A percentile compares a stretch with the other conserved stretches of the same genome.
These are phyloP conservation scores for Quambalaria eucalypti DNA, from an alignment of 1,284 basidiomycete genomes.

Conservation along the genomic window DNA sequence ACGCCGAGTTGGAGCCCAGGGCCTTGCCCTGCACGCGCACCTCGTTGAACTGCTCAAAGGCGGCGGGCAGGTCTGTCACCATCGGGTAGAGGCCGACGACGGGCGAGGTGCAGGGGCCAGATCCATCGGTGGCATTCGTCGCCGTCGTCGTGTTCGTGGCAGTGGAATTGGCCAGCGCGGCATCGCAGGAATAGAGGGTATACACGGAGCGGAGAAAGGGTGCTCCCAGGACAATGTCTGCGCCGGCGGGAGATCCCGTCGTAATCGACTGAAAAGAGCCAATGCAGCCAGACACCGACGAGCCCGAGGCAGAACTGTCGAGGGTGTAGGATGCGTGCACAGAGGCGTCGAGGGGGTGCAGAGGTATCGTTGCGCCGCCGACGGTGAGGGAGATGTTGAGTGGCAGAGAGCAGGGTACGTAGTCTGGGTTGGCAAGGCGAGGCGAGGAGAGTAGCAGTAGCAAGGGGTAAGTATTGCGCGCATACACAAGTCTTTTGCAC, in stretches of 20 bases:
- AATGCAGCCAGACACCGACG: constrained; percentile 19
- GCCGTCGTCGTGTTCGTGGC: constrained; percentile 11
- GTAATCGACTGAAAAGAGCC: constrained; percentile 35
- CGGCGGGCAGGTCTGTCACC: constrained; percentile 9
- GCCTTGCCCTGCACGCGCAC: constrained; percentile 32
- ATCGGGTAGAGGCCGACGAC: constrained; percentile 19
- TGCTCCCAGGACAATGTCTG: constrained; percentile 30
- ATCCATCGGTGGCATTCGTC: constrained; percentile 8
- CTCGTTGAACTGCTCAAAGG: constrained; percentile 26
- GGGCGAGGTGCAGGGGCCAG: constrained; percentile 20
- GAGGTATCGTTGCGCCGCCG: constrained; percentile 21
- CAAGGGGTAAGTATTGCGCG: background rate
- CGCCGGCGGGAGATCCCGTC: constrained; percentile 17
- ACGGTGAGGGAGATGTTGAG: constrained; percentile 30
- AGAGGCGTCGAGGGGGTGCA: constrained; percentile 35
- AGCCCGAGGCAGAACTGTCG: constrained; percentile 11
- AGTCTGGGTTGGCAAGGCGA: constrained; percentile 9
- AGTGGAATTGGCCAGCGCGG: background rate
- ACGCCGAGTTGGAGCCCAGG: constrained; percentile 14
- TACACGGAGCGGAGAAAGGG: constrained; percentile 37
- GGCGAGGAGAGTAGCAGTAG: background rate
- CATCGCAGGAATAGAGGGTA: constrained; percentile 31
- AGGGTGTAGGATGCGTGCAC: constrained; percentile 5
- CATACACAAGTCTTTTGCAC: background rate
- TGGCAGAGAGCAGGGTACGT: constrained; percentile 29